Conservation (phyloP, 495 filamentous ascomycete species). For the Entonaema liquescens region DNA sequence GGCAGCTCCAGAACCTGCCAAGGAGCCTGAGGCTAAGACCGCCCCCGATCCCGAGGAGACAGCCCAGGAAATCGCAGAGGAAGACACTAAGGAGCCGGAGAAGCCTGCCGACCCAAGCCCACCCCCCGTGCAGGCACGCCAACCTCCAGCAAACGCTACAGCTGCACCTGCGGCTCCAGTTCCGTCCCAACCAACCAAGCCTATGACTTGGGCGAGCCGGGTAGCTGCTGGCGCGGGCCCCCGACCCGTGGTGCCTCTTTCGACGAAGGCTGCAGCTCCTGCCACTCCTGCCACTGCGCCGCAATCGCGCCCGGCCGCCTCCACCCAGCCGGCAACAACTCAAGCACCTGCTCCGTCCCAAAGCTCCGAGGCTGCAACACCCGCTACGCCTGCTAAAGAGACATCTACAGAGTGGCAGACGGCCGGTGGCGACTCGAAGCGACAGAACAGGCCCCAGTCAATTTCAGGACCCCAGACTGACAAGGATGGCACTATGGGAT, state of each 20-base stretch:
- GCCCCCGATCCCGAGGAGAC: constrained; percentile 49
- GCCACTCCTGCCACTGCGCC: constrained; percentile 51
- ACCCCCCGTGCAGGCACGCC: constrained; percentile 58
- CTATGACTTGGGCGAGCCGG: constrained; percentile 93
- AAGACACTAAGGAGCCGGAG: constrained; percentile 61
- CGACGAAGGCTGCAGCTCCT: constrained; percentile 56
- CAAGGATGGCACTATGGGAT: constrained; percentile 76
- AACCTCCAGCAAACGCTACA: constrained; percentile 52
- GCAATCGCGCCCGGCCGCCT: constrained; percentile 33
- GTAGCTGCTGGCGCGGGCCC: constrained; percentile 59
- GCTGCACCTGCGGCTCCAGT: constrained; percentile 35
- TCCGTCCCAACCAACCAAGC: constrained; percentile 58
- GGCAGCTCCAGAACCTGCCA: constrained; percentile 57
- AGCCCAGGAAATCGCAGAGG: constrained; percentile 56
- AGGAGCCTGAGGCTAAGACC: constrained; percentile 56
- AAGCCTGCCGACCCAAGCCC: constrained; percentile 69
- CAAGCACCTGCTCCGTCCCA: constrained; percentile 45
- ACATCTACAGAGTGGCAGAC: constrained; percentile 77
- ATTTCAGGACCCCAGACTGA: constrained; percentile 60
- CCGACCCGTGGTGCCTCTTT: constrained; percentile 56
- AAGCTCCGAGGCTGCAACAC: constrained; percentile 34
- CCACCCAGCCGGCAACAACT: constrained; percentile 27
- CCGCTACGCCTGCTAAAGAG: constrained; percentile 51
- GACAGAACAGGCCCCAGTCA: constrained; percentile 72
- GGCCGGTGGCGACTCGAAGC: constrained; percentile 82